Percentiles rank a stretch among this genome's conserved stretches.
These are phyloP conservation scores for Panicum hallii DNA, from an alignment of 202 grass and related monocot species.

Conservation along the genomic window DNA sequence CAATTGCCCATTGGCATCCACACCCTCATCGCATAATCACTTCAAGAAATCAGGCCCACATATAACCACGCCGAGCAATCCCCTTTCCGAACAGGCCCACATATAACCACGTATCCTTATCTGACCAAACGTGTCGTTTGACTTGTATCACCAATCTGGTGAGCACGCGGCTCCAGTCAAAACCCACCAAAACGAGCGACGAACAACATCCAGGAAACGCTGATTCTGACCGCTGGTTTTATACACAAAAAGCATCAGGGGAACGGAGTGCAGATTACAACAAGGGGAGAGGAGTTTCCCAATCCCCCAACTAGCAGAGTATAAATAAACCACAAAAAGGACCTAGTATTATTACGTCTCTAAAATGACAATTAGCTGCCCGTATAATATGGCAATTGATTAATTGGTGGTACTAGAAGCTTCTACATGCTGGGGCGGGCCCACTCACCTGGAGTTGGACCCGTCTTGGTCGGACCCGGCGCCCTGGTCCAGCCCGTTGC, in stretches of 20 bases:
- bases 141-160: neutral
- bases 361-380: constrained; percentile 22
- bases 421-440: constrained; percentile 29
- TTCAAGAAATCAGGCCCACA: neutral
- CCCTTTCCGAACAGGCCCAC: neutral
- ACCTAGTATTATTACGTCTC: neutral
- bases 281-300: neutral
- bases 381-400: constrained; percentile 24
- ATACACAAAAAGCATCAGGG: constrained; percentile 5
- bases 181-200: neutral
- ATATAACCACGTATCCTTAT: neutral
- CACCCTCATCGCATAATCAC: neutral
- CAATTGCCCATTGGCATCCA: neutral
- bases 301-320: constrained; percentile 18
- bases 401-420: constrained; percentile 36
- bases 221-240: constrained; percentile 10
- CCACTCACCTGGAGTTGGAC: constrained; percentile 61
- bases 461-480: constrained; percentile 54
- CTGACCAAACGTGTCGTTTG: neutral
- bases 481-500: constrained; percentile 50
- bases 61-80: no score
- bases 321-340: neutral
- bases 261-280: constrained; percentile 16
- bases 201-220: neutral
- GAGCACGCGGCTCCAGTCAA: neutral